A percentile compares a stretch with the other conserved stretches of the same genome.
Evolutionary conservation across 306 rosid species (phyloP).

Genomic region (Carpinus viminea): DNA sequence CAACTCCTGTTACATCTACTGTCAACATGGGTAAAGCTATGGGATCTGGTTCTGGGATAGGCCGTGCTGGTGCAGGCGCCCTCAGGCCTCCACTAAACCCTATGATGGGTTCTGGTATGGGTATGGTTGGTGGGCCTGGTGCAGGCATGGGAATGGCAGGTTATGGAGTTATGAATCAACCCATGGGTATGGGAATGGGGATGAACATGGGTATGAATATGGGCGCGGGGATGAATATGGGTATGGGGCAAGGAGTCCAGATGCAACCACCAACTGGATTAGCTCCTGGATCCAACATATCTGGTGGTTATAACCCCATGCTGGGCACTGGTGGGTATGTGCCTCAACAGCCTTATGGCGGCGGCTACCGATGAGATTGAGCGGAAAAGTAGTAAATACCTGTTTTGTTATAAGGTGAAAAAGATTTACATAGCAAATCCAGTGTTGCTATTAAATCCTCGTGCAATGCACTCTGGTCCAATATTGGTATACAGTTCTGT

Average conservation of each 20-base stretch:
- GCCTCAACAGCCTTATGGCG: constrained; percentile 79
- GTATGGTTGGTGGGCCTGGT: constrained; percentile 39
- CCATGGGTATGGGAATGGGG: constrained; percentile 59
- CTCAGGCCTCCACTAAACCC: constrained; percentile 57
- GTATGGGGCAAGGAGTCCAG: constrained; percentile 71
- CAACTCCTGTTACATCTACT: constrained; percentile 63
- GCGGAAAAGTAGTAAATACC: constrained; percentile 17
- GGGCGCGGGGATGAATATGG: constrained; percentile 59
- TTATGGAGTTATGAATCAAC: constrained; percentile 48
- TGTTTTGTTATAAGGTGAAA: constrained; percentile 35
- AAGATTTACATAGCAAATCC: constrained; percentile 23
- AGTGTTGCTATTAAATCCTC: constrained; percentile 24
- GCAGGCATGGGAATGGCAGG: constrained; percentile 50
- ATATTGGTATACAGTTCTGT: constrained; percentile 42
- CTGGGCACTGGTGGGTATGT: constrained; percentile 71
- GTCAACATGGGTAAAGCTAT: constrained; percentile 95
- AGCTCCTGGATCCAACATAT: constrained; percentile 62
- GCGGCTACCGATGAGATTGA: constrained; percentile 66
- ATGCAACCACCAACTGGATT: constrained; percentile 73
- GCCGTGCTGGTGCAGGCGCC: constrained; percentile 75
- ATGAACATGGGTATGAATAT: constrained; percentile 25
- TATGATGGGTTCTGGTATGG: constrained; percentile 65
- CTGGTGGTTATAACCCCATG: constrained; percentile 70
- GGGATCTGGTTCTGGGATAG: constrained; percentile 98
- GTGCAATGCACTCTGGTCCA: constrained; percentile 22